Evolutionary conservation across 169 alveolate genomes (phyloP).

Genomic region (Ichthyophthirius multifiliis): DNA sequence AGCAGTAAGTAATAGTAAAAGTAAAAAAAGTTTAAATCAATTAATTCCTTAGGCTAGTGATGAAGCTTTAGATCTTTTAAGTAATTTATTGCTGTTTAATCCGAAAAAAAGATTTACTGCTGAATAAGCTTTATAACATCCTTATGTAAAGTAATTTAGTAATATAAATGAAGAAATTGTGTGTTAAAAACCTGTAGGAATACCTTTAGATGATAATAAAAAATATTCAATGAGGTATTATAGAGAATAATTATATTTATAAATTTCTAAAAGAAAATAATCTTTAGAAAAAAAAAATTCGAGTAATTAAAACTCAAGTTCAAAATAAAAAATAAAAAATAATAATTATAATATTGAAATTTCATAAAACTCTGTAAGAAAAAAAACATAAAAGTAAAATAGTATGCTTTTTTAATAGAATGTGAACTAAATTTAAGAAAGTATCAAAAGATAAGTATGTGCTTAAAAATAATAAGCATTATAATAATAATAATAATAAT

Average conservation of each 20-base stretch:
- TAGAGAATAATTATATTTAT: conserved; percentile 56
- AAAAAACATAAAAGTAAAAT: no score
- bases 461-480: no score
- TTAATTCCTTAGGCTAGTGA: conserved; percentile 50
- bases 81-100: conserved; percentile 47
- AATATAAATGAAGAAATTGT: conserved; percentile 51
- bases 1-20: conserved; percentile 33
- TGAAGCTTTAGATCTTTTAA: conserved; percentile 50
- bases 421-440: no score
- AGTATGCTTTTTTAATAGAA: no score
- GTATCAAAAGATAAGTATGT: no score
- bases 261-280: conserved; percentile 52
- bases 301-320: no score
- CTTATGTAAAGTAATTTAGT: conserved; percentile 60
- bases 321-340: no score
- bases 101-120: conserved; percentile 65
- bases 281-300: no score
- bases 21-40: conserved; percentile 19
- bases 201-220: conserved; percentile 59
- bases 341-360: no score
- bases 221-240: conserved; percentile 58
- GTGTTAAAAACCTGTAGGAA: conserved; percentile 46
- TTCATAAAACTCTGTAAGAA: no score
- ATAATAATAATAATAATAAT: no score
- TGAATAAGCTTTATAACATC: conserved; percentile 61